Evolutionary conservation across 2,329 filamentous ascomycete species (phyloP), one percentile per base, ranked within the genome.

Genomic region (Fusarium brachygibbosum): DNA sequence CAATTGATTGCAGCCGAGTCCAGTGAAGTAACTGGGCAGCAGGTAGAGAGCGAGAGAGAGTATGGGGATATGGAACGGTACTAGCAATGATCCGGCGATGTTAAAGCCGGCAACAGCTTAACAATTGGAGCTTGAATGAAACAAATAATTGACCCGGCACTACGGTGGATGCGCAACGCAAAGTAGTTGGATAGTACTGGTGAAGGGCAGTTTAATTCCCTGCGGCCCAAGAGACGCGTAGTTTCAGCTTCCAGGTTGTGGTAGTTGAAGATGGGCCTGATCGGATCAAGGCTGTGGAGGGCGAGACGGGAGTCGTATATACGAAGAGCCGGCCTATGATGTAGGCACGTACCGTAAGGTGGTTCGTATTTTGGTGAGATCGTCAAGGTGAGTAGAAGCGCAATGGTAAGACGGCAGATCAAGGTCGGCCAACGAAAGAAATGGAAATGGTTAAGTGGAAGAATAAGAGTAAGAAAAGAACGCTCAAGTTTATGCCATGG

Each of bases 291-390:
- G 42, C 51, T 60, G 28, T 49, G 32, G 52, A 34, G 38, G 62
- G 58, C 67, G 67, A 70, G 66, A 63, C 54, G 45, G 37, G 19
- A 70, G 62, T 69, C 67, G 67, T 69, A 69, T 69, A 69, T 69
- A 69, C 67, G 67, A 69, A 51, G 51, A 54, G 41, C 58, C 62
- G 58, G 67, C 40, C 19, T 63, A 50, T 48, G 45, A 46, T 66
- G 59, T 35, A 59, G 32, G 38, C 32, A 37, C 23, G 48, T 51
- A 41, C 19, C 48, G 21, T 35, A 50, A 55, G 34, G 49, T 35
- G 21, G 46, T 9, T 45, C 19, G 17, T 45, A 32, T 51, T 17
- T 59, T 21, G 32, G 34, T 42, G 31, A 45, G 32, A 34, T 46
- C 12, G 40, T 42, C 41, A 58, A 65, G 67, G 55, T 65, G 63